Base-by-base conservation (phyloP, 495 filamentous ascomycete genomes). In the Penicillium lagena region DNA sequence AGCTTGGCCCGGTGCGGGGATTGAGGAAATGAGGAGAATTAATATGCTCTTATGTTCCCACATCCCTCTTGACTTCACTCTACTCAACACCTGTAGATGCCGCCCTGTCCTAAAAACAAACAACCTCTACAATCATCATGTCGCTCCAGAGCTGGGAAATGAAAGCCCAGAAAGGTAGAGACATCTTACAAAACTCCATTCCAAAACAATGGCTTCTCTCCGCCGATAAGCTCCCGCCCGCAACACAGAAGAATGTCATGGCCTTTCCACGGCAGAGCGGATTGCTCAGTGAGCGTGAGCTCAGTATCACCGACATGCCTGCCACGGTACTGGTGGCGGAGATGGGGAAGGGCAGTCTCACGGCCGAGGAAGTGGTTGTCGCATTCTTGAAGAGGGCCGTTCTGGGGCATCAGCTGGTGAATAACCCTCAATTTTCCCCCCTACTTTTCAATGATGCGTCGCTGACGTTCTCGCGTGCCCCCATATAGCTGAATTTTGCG, bases 351-450 rank as follows among this genome's bases (percentile, higher is more conserved):
- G 67, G 72, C 14, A 54, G 57, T 39, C 67, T 78, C 39, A 82
- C 62, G 15, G 74, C 77, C 9, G 62, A 78, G 28, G 77, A 82
- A 49, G 79, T 84, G 5, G 71, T 73, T 5, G 62, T 67, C 22
- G 79, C 79, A 1, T 85, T 84, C 56, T 72, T 80, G 53, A 86
- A 85, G 52, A 58, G 75, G 15, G 71, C 80, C 1, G 75, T 79
- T 0, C 45, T 84, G 33, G 76, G 80, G 7, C 80, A 85, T 32
- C 81, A 85, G 58, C 44, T 82, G 50, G 70, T 71, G 35, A 34
- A 52, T 42, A 38, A 8, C 17, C 22, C 22, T 22, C 22, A 22
- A 22, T 4, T 22, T 12, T 7, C 1, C n/a, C n/a, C n/a, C n/a
- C n/a, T 12, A 14, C 4, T 6, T 22, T 22, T 22, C 6, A 22